phyloP scores from a whole-genome alignment of 306 rosid genomes.

The Cucumis hystrix region DNA sequence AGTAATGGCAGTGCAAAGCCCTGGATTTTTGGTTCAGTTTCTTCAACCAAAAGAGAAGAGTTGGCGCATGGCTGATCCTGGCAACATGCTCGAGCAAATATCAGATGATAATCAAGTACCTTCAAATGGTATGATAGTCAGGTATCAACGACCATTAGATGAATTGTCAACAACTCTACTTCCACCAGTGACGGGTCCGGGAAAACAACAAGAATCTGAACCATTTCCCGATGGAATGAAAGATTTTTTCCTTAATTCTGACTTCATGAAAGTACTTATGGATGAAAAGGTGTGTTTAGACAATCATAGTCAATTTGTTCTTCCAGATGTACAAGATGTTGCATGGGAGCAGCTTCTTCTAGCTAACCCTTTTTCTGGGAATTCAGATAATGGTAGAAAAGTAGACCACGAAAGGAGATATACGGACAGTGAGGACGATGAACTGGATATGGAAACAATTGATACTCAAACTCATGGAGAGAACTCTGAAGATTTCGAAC shows the following conservation, averaged over 20 bases:
- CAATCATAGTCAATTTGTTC: slow-evolving; percentile 34
- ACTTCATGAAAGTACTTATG: slow-evolving; percentile 63
- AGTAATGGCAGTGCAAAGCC: slow-evolving; percentile 92
- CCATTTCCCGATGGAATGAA: slow-evolving; percentile 34
- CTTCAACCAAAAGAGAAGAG: slow-evolving; percentile 71
- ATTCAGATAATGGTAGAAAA: slow-evolving; percentile 22
- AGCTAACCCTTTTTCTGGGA: slow-evolving; percentile 28
- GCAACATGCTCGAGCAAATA: slow-evolving; percentile 31
- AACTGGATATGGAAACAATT: slow-evolving; percentile 36
- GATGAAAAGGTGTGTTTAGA: slow-evolving; percentile 52
- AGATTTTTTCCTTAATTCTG: slow-evolving; percentile 50
- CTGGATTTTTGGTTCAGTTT: slow-evolving; percentile 61
- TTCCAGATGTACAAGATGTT: slow-evolving; percentile 51
- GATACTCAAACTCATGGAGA: slow-evolving; percentile 13
- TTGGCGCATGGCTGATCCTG: slow-evolving; percentile 56
- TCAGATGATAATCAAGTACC: slow-evolving; percentile 22
- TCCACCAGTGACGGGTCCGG: slow-evolving; percentile 15
- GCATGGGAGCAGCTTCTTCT: slow-evolving; percentile 66
- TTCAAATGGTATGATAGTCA: slow-evolving; percentile 47
- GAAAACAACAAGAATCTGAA: slow-evolving; percentile 27
- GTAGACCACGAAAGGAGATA: slow-evolving; percentile 22
- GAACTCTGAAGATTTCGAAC: slow-evolving; percentile 25
- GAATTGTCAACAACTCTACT: slow-evolving; percentile 27
- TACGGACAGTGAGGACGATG: slow-evolving; percentile 11
- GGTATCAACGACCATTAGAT: slow-evolving; percentile 45